Evolutionary conservation across 2,329 filamentous ascomycete genomes (phyloP).

Genomic region (Calonectria crousiana): DNA sequence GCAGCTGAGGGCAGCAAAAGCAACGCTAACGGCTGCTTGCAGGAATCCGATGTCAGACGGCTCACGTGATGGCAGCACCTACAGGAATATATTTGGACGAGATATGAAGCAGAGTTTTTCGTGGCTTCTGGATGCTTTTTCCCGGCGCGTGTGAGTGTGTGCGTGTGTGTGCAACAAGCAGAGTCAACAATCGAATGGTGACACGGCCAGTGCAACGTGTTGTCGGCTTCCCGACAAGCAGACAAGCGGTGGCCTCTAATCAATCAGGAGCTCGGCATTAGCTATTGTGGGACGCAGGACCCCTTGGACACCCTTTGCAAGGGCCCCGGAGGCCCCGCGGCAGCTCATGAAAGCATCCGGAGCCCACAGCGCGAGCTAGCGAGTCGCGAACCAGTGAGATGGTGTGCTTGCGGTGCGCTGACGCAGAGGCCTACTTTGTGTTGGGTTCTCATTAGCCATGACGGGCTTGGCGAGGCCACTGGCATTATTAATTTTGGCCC

Average conservation of each 20-base stretch:
- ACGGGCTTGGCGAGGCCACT: not conserved
- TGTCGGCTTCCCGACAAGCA: not conserved
- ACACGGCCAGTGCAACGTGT: slow-evolving; percentile 13
- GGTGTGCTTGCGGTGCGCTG: slow-evolving; percentile 14
- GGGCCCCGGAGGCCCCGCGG: slow-evolving; percentile 15
- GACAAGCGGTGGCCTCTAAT: slow-evolving; percentile 1
- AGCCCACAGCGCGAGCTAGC: slow-evolving; percentile 13
- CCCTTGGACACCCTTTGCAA: not conserved
- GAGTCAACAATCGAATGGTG: not conserved
- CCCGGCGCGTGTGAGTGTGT: not conserved
- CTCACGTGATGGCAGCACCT: slow-evolving; percentile 22
- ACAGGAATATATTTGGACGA: not conserved
- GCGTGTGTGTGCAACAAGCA: not conserved
- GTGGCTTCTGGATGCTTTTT: slow-evolving; percentile 1
- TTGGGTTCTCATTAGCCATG: not conserved
- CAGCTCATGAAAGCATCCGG: slow-evolving; percentile 10
- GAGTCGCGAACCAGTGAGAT: slow-evolving; percentile 10
- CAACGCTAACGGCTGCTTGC: slow-evolving; percentile 22
- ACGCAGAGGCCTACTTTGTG: slow-evolving; percentile 5
- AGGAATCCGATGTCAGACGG: slow-evolving; percentile 27
- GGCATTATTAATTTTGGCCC: slow-evolving; percentile 6
- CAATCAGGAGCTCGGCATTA: slow-evolving; percentile 25
- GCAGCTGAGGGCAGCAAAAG: slow-evolving; percentile 18
- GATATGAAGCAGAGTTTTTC: not conserved
- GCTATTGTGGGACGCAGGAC: slow-evolving; percentile 17